Percentiles rank a stretch among this genome's conserved stretches.
Conservation (phyloP, 78 protist species). For the Monosiga brevicollis region DNA sequence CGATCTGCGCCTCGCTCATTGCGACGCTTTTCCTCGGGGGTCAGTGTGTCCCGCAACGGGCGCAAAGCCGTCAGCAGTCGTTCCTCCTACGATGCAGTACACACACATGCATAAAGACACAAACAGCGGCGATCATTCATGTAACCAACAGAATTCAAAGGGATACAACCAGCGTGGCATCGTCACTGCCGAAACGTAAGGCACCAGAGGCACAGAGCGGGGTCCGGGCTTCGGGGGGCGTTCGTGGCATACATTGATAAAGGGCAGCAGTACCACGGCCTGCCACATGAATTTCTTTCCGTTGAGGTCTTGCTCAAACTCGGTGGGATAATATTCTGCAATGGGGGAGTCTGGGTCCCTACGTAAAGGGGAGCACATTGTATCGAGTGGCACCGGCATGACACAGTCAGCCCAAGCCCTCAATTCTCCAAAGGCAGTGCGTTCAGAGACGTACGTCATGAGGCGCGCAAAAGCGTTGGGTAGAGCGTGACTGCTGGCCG, state of each 20-base stretch:
- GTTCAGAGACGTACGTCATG: constrained; percentile 33
- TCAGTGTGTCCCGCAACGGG: constrained; percentile 22
- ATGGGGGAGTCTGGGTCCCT: constrained; percentile 42
- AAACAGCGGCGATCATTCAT: no score
- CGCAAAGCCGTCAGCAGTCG: constrained; percentile 28
- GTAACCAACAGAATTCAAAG: no score
- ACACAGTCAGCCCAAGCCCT: no score
- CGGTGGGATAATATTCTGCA: constrained; percentile 71
- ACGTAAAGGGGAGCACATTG: no score
- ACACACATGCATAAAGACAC: background rate
- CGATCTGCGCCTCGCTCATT: background rate
- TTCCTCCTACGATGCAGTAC: background rate
- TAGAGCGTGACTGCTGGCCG: constrained; percentile 32
- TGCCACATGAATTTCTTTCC: constrained; percentile 62
- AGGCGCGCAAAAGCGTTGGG: constrained; percentile 41
- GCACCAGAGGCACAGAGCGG: no score
- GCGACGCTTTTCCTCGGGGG: constrained; percentile 14
- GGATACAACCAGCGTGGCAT: no score
- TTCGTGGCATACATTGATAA: no score
- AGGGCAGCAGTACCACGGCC: constrained; percentile 87
- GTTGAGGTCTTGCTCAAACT: constrained; percentile 64
- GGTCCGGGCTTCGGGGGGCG: no score
- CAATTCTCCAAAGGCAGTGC: no score
- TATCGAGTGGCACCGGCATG: no score
- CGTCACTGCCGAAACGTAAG: no score